Conservation (phyloP, 768 basidiomycete genomes). For the Podaxis sp. region DNA sequence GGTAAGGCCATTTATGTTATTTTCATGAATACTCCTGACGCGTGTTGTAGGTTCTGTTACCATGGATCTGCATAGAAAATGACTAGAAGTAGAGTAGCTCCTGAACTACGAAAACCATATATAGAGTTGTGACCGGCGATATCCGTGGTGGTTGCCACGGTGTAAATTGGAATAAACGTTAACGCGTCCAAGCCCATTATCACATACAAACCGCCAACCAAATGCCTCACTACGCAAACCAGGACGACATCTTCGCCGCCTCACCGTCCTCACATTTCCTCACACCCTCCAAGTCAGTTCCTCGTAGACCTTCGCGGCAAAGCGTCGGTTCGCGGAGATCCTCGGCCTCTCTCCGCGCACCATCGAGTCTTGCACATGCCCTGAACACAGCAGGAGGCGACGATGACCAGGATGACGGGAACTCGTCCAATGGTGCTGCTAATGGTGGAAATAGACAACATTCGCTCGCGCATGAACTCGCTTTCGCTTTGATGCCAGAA, state of each 20-base stretch:
- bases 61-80: constrained; percentile 13
- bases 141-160: constrained; percentile 14
- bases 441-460: constrained; percentile 45
- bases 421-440: constrained; percentile 20
- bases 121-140: constrained; percentile 13
- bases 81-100: constrained; percentile 20
- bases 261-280: constrained; percentile 31
- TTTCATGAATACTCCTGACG: constrained; percentile 19
- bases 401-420: constrained; percentile 24
- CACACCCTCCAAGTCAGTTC: constrained; percentile 31
- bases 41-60: constrained; percentile 7
- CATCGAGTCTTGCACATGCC: constrained; percentile 35
- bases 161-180: constrained; percentile 7
- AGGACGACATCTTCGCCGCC: constrained; percentile 28
- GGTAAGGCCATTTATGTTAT: constrained; percentile 8
- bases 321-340: constrained; percentile 44
- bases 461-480: constrained; percentile 85
- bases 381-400: constrained; percentile 30
- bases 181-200: constrained; percentile 8
- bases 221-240: constrained; percentile 34
- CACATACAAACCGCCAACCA: constrained; percentile 14
- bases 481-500: constrained; percentile 85
- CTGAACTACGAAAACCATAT: constrained; percentile 11
- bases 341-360: constrained; percentile 47
- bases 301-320: constrained; percentile 29